A percentile compares a stretch with the other conserved stretches of the same genome.
These are phyloP conservation scores for Phytopythium ostracodes DNA, from an alignment of 352 stramenopile species.

Conservation along the genomic window DNA sequence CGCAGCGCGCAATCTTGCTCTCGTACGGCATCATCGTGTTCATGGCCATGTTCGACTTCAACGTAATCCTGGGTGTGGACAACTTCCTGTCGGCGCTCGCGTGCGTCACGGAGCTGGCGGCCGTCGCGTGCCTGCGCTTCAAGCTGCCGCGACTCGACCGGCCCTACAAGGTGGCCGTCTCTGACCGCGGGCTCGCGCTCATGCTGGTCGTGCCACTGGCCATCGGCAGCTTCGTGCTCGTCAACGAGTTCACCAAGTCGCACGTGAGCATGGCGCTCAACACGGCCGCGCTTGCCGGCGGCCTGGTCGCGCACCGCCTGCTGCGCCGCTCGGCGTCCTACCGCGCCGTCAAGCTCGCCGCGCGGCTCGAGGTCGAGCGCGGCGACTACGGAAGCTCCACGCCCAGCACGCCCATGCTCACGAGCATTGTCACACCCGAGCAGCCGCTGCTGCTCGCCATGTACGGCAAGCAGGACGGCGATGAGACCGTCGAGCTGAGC, in stretches of 20 bases:
- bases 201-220: conserved; percentile 52
- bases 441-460: conserved; percentile 1
- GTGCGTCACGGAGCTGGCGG: conserved; percentile 72
- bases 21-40: conserved; percentile 77
- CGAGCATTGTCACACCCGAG: conserved; percentile 7
- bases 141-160: conserved; percentile 69
- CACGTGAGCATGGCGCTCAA: conserved; percentile 64
- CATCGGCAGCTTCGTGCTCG: conserved; percentile 70
- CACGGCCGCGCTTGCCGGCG: conserved; percentile 26
- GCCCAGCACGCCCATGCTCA: conserved; percentile 7
- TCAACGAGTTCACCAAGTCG: conserved; percentile 82
- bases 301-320: conserved; percentile 43
- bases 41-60: conserved; percentile 79
- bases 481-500: not conserved
- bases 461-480: not conserved
- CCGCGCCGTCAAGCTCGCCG: conserved; percentile 9
- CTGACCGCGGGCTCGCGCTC: conserved; percentile 42
- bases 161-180: conserved; percentile 73
- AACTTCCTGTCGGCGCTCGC: conserved; percentile 78
- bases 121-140: conserved; percentile 73
- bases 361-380: conserved; percentile 9
- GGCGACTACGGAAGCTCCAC: conserved; percentile 5
- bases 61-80: conserved; percentile 75
- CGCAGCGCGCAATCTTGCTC: conserved; percentile 60
- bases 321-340: conserved; percentile 21